Conservation (phyloP, 257 asterid genomes). For the Penstemon davidsonii region DNA sequence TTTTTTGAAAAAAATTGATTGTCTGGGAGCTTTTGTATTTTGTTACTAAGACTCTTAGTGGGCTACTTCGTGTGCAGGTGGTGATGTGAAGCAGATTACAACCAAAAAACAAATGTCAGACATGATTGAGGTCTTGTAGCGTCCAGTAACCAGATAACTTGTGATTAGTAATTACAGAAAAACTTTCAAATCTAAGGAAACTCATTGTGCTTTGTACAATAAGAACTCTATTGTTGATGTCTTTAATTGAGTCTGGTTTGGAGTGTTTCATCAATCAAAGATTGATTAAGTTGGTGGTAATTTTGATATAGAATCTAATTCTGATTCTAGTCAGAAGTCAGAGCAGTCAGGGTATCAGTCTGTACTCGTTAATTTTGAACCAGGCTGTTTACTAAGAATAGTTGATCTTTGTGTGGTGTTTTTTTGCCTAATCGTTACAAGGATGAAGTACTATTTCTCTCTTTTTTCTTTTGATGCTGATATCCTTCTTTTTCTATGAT, state of each 20-base stretch:
- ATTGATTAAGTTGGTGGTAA: not conserved
- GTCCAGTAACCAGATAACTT: constrained; percentile 27
- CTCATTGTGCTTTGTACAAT: not conserved
- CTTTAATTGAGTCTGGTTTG: not conserved
- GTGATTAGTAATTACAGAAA: not conserved
- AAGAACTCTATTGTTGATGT: not conserved
- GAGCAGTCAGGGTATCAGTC: no score
- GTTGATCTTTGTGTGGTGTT: no score
- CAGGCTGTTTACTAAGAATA: not conserved
- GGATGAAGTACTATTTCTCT: not conserved
- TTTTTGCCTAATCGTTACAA: not conserved
- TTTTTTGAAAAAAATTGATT: constrained; percentile 11
- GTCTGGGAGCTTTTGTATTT: constrained; percentile 26
- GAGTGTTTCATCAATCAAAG: not conserved
- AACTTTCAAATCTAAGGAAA: constrained; percentile 17
- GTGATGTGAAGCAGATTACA: constrained; percentile 71
- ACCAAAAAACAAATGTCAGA: constrained; percentile 52
- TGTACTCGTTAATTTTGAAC: no score
- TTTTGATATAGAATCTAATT: no score
- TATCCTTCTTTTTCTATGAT: not conserved
- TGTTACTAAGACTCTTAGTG: constrained; percentile 43
- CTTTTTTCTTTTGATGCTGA: not conserved
- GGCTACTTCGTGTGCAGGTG: constrained; percentile 69
- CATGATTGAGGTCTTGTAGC: constrained; percentile 68
- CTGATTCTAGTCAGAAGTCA: not conserved